Percentiles rank a stretch among this genome's conserved stretches.
phyloP scores from a whole-genome alignment of 2,329 filamentous ascomycete genomes.

The Albifimbria verrucaria region DNA sequence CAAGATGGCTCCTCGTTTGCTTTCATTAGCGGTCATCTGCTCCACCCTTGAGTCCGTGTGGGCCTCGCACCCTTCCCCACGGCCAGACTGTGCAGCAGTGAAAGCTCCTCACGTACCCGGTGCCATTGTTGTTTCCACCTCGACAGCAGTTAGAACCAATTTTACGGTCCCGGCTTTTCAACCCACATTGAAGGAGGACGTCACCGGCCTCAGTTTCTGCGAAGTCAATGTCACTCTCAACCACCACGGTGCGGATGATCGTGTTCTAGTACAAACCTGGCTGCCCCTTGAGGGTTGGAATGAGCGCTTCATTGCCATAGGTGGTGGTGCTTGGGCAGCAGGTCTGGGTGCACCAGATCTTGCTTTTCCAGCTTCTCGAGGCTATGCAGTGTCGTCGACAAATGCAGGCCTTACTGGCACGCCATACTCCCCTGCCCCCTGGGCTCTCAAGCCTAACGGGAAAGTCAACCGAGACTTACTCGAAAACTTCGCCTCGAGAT shows the following conservation, averaged over 20 bases:
- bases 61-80: no score
- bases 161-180: no score
- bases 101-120: no score
- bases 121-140: no score
- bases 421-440: constrained; percentile 7
- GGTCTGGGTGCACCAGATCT: constrained; percentile 9
- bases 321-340: constrained; percentile 26
- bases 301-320: constrained; percentile 22
- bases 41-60: no score
- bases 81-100: no score
- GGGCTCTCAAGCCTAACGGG: constrained; percentile 9
- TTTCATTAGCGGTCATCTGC: no score
- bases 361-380: constrained; percentile 2
- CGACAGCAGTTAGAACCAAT: no score
- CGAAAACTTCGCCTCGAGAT: constrained; percentile 29
- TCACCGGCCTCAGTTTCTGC: constrained; percentile 14
- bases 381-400: constrained; percentile 18
- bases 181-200: no score
- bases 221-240: constrained; percentile 25
- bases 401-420: constrained; percentile 16
- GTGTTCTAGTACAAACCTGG: constrained; percentile 19
- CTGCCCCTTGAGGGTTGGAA: constrained; percentile 25
- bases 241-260: constrained; percentile 18
- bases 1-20: no score
- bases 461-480: no score